These are phyloP conservation scores for Melanogaster broomeanus DNA, from an alignment of 768 basidiomycete species.

Conservation along the genomic window DNA sequence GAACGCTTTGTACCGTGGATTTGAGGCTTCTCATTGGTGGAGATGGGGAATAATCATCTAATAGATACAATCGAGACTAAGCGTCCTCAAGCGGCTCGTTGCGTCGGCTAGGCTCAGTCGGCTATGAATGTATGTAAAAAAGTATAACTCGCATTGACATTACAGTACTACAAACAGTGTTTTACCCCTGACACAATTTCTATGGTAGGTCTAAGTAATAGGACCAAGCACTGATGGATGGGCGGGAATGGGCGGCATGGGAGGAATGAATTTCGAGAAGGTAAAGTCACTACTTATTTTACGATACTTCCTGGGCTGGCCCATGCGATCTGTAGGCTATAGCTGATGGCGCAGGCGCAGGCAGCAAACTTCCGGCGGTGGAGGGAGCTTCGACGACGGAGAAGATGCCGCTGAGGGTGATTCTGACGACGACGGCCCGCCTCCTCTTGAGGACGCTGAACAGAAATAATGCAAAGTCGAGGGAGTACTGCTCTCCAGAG, in stretches of 20 bases:
- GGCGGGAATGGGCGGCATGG: conserved; percentile 46
- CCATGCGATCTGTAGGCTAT: conserved; percentile 1
- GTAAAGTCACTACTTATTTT: conserved; percentile 33
- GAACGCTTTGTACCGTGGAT: too few species aligned
- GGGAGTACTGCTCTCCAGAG: background rate
- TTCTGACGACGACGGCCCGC: conserved; percentile 64
- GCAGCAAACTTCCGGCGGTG: conserved; percentile 23
- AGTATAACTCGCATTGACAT: too few species aligned
- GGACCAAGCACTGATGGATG: too few species aligned
- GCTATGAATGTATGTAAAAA: too few species aligned
- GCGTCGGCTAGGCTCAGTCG: too few species aligned
- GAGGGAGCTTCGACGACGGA: background rate
- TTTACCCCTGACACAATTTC: too few species aligned
- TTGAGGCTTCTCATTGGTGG: too few species aligned
- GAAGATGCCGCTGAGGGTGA: conserved; percentile 37
- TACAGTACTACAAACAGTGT: too few species aligned
- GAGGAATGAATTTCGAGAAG: conserved; percentile 65
- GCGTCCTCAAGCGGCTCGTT: too few species aligned
- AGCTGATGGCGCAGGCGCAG: conserved; percentile 48
- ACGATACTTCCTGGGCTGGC: conserved; percentile 3
- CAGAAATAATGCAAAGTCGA: background rate
- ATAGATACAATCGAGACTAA: too few species aligned
- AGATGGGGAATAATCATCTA: too few species aligned
- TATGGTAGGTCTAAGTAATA: too few species aligned
- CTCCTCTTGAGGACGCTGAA: conserved; percentile 76